Evolutionary conservation across 805 yeast genomes (phyloP), one percentile per base, ranked within the genome.

Genomic region (Priceomyces haplophilus): DNA sequence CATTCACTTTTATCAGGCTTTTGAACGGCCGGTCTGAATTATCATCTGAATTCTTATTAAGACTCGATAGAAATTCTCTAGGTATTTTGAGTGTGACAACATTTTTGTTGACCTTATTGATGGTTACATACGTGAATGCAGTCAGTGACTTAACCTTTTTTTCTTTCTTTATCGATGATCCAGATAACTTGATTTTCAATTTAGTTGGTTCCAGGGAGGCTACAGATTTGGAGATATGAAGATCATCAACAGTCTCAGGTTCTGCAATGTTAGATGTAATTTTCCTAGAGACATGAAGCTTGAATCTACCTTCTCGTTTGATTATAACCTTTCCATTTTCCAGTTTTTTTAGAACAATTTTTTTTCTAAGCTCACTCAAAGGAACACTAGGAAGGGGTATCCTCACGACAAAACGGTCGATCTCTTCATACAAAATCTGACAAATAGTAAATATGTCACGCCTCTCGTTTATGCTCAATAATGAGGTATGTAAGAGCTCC

Each of bases 341-440:
- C 4, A 72, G 48, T 40, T 76, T 52, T 49, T 73, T 75, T 0
- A 88, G 87, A 6, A 77, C 79, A 18, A 93, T 67, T 49, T 78
- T 79, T 56, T 79, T 82, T 44, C 61, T 65, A 37, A 71, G 51
- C 41, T 71, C 75, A 24, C 55, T 59, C 19, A 64, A 47, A 21
- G 70, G 65, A 40, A 80, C 80, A 50, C 81, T 74, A 2, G 97
- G 97, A 11, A 81, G 64, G 4, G 80, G 75, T 17, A 89, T 64
- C 3, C 66, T 74, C 1, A 88, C 88, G n/a, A 76, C 55, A 35
- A 82, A 73, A 2, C 79, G 70, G 48, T 85, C 82, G 23, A 67
- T 62, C 5, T 89, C 78, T 31, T 75, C 75, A 52, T 79, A 86
- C 20, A 91, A 62, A 7, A 91, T 75, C 33, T 80, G 79, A 40